A percentile compares a stretch with the other conserved stretches of the same genome.
These are phyloP conservation scores for Myxozyma kluyveri DNA, from an alignment of 805 yeast species.

Conservation along the genomic window DNA sequence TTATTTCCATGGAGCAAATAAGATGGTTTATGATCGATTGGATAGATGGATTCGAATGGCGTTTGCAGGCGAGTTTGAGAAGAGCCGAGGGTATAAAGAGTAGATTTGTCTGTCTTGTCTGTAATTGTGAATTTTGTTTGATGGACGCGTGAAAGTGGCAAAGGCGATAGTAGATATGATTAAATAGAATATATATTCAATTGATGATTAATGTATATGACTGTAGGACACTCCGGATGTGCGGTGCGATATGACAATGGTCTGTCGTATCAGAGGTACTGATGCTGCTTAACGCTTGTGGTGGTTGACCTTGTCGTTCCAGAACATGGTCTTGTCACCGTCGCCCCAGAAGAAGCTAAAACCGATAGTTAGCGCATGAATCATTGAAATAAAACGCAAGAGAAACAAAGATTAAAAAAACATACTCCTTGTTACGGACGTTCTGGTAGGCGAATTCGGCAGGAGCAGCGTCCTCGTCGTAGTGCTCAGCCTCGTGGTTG, in stretches of 20 bases:
- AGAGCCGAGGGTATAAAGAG: constrained; percentile 1
- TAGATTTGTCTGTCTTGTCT: neutral
- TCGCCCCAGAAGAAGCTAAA: constrained; percentile 90
- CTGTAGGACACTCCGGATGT: too few relatives aligned
- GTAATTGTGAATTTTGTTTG: neutral
- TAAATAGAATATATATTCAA: neutral
- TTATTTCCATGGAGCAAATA: constrained; percentile 71
- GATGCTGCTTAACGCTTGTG: constrained; percentile 42
- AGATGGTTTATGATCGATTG: constrained; percentile 68
- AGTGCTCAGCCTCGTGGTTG: constrained; percentile 47
- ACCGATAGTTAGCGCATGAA: neutral
- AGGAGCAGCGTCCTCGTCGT: constrained; percentile 92
- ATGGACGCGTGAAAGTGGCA: neutral
- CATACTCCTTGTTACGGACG: constrained; percentile 66
- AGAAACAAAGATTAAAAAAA: neutral
- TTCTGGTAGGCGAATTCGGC: constrained; percentile 86
- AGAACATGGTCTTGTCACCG: constrained; percentile 95
- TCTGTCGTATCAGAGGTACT: too few relatives aligned
- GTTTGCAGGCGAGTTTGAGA: constrained; percentile 17
- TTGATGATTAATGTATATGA: neutral
- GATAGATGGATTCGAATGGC: constrained; percentile 52
- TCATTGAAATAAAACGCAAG: neutral
- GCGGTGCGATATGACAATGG: too few relatives aligned
- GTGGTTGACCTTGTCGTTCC: constrained; percentile 93
- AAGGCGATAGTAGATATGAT: neutral